Percentiles rank a stretch among this genome's conserved stretches.
Evolutionary conservation across 1,139 yeast species (phyloP).

Genomic region (Lodderomyces metapsilosis): DNA sequence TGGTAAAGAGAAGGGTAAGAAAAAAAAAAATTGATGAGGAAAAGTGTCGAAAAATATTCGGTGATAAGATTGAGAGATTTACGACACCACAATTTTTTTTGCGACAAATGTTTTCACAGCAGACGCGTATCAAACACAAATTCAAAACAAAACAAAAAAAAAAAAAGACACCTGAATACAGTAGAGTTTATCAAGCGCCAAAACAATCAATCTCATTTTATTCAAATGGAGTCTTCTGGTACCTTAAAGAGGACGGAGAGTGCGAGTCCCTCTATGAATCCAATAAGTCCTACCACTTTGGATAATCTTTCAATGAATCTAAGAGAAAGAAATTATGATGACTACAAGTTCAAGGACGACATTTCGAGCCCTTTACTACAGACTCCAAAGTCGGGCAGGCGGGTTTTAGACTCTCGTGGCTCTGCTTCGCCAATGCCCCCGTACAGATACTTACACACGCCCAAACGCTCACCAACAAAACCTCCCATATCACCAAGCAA

Average conservation of each 20-base stretch:
- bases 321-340: background rate
- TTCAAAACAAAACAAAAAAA: background rate
- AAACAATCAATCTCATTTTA: too few relatives aligned
- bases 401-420: background rate
- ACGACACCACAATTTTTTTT: conserved; percentile 3
- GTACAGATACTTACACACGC: background rate
- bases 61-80: conserved; percentile 2
- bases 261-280: background rate
- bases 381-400: background rate
- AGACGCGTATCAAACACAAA: conserved; percentile 2
- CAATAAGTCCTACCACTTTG: background rate
- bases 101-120: background rate
- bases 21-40: background rate
- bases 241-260: background rate
- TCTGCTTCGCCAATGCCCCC: background rate
- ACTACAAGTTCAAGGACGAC: background rate
- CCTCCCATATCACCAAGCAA: background rate
- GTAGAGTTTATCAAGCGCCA: background rate
- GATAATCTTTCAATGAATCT: conserved; percentile 1
- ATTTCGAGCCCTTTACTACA: background rate
- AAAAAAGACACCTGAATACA: background rate
- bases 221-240: background rate
- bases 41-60: background rate
- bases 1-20: background rate
- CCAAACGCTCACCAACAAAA: background rate